These are phyloP conservation scores for Diplodia corticola DNA, from an alignment of 2,329 filamentous ascomycete species.

Conservation along the genomic window DNA sequence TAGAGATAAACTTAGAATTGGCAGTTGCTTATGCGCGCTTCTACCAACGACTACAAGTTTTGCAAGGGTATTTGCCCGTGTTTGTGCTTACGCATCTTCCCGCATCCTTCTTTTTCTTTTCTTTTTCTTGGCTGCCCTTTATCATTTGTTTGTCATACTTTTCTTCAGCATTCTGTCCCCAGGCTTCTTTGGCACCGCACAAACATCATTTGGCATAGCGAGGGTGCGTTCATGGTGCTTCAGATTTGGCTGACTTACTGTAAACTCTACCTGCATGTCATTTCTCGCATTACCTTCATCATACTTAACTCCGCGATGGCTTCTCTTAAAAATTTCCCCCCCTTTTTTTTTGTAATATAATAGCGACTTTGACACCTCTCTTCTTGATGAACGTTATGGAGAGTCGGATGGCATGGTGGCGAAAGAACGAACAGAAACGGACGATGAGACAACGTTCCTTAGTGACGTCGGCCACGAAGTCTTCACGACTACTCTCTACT, in stretches of 20 bases:
- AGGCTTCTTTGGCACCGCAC: not conserved
- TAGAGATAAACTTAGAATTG: constrained; percentile 17
- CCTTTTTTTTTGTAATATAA: not conserved
- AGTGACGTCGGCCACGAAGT: not conserved
- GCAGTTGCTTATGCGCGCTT: not conserved
- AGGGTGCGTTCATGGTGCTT: constrained; percentile 5
- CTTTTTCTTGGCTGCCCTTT: not conserved
- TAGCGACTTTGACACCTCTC: not conserved
- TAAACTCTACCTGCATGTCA: not conserved
- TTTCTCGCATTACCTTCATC: not conserved
- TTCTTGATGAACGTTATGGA: not conserved
- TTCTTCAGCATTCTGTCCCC: not conserved
- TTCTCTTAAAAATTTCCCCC: not conserved
- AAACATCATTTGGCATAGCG: constrained; percentile 10
- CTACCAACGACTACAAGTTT: not conserved
- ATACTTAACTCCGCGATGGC: not conserved
- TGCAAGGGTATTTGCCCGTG: not conserved
- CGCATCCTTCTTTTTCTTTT: not conserved
- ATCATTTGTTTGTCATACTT: too few relatives aligned
- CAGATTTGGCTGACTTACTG: not conserved
- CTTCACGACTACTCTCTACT: not conserved
- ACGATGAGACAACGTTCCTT: not conserved
- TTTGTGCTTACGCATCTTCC: not conserved
- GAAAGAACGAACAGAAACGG: not conserved
- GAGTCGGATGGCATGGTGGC: not conserved